phyloP scores from a whole-genome alignment of 108 stramenopile species.

The Cyclotella atomus region DNA sequence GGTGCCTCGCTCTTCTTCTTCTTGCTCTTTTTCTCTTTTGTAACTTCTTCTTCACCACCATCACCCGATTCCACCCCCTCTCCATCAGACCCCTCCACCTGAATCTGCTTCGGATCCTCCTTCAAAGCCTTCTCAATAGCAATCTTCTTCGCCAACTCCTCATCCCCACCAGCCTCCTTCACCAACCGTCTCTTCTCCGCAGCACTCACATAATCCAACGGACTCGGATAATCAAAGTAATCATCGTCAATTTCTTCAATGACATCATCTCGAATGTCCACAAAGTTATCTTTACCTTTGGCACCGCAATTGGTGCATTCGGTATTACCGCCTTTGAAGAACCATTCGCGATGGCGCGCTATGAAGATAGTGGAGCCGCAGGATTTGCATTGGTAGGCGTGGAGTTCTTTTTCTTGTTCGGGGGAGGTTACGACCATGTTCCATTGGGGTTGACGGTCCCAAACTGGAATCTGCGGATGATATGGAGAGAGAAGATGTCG shows the following conservation, averaged over 20 bases:
- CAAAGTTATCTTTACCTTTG: conserved; percentile 82
- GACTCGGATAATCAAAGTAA: conserved; percentile 85
- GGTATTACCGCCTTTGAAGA: conserved; percentile 81
- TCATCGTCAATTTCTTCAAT: conserved; percentile 80
- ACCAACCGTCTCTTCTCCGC: conserved; percentile 74
- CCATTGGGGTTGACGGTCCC: conserved; percentile 92
- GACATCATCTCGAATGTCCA: conserved; percentile 77
- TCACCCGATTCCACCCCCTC: neutral
- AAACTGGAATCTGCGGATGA: conserved; percentile 64
- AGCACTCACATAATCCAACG: conserved; percentile 80
- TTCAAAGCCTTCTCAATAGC: conserved; percentile 54
- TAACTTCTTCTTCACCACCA: no score
- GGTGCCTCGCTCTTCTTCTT: conserved; percentile 2
- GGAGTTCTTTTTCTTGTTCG: conserved; percentile 86
- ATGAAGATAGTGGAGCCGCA: conserved; percentile 88
- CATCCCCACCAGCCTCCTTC: conserved; percentile 77
- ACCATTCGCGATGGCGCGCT: conserved; percentile 83
- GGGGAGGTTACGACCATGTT: conserved; percentile 85
- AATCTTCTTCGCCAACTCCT: conserved; percentile 76
- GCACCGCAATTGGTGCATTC: conserved; percentile 86
- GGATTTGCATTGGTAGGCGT: conserved; percentile 80
- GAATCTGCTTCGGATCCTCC: conserved; percentile 45
- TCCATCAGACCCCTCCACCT: conserved; percentile 4
- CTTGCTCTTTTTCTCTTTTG: neutral
- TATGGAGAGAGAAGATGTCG: neutral